Evolutionary conservation across 1,284 basidiomycete species (phyloP), one percentile per base, ranked within the genome.

Genomic region (Ceratorhiza oryzae-sativae): DNA sequence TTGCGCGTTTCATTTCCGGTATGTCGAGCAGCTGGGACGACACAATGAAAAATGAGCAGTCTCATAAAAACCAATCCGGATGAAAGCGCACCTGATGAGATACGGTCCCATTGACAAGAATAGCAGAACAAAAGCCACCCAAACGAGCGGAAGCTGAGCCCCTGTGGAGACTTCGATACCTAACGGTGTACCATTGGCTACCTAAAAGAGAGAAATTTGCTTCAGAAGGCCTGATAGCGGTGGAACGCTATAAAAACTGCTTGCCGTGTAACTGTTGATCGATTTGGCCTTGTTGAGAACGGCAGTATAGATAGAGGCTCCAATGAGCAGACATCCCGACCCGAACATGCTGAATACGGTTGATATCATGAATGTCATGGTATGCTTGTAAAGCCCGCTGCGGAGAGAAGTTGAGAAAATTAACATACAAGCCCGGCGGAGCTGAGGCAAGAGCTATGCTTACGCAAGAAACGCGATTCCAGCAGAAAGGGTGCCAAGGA

Each of bases 241-340:
- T 59, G 49, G 49, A 56, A n/a, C n/a, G 53, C 53, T 15, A 32
- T 4, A 27, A n/a, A 20, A 34, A 23, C 18, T 36, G 72, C 73
- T 41, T 51, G 68, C 70, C 39, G 71, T 62, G n/a, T 55, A 61
- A 46, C 81, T 78, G 77, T 92, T 92, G 73, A 93, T 82, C 34
- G 80, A 80, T 76, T 88, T 81, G 2, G 84, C 82, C 77, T 88
- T 90, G 76, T 87, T 86, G 53, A 93, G 84, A 62, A 91, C 83
- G 58, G 87, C 85, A 2, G 92, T 92, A 90, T 90, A 93, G 72
- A 93, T 87, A 46, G 86, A 84, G 13, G 87, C 87, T 20, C 87
- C 90, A 45, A 91, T 86, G 60, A 93, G 83, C 59, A 91, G 78
- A 71, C 90, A 83, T 23, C 90, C 72, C 61, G 86, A 85, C 34